phyloP scores from a whole-genome alignment of 352 stramenopile genomes.

The Globisporangium recalcitrans region DNA sequence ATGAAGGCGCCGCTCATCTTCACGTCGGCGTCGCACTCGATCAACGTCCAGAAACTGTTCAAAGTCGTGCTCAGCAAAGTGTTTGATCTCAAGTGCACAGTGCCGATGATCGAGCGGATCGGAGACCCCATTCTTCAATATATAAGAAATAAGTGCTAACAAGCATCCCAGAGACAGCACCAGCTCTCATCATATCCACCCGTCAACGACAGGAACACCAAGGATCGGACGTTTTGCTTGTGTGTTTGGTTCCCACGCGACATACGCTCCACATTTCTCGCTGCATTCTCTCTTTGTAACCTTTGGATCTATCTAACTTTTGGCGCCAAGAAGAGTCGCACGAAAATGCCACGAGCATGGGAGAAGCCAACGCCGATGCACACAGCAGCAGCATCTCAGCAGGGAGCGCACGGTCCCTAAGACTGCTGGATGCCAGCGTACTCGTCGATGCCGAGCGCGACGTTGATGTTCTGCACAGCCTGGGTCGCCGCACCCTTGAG shows the following conservation, averaged over 20 bases:
- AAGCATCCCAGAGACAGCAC: too few species aligned
- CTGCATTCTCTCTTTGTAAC: background rate
- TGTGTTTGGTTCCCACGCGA: too few species aligned
- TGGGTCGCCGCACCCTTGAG: constrained; percentile 92
- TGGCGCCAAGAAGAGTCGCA: background rate
- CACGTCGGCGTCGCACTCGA: constrained; percentile 90
- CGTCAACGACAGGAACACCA: too few species aligned
- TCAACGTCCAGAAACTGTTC: constrained; percentile 96
- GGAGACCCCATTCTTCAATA: constrained; percentile 92
- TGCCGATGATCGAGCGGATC: constrained; percentile 90
- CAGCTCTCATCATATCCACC: background rate
- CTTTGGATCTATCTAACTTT: constrained; percentile 9
- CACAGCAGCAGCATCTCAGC: too few species aligned
- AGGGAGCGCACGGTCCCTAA: too few species aligned
- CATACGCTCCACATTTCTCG: too few species aligned
- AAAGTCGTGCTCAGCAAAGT: constrained; percentile 93
- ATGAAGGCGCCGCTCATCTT: constrained; percentile 95
- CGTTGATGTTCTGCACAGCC: constrained; percentile 94
- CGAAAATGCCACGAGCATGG: background rate
- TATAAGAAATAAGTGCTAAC: constrained; percentile 19
- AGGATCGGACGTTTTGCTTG: too few species aligned
- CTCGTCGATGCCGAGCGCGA: constrained; percentile 89
- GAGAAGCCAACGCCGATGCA: too few species aligned
- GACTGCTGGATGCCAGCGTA: constrained; percentile 55
- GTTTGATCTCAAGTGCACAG: constrained; percentile 92